Evolutionary conservation across 1,284 basidiomycete genomes (phyloP).

Genomic region (Puccinia polysora): DNA sequence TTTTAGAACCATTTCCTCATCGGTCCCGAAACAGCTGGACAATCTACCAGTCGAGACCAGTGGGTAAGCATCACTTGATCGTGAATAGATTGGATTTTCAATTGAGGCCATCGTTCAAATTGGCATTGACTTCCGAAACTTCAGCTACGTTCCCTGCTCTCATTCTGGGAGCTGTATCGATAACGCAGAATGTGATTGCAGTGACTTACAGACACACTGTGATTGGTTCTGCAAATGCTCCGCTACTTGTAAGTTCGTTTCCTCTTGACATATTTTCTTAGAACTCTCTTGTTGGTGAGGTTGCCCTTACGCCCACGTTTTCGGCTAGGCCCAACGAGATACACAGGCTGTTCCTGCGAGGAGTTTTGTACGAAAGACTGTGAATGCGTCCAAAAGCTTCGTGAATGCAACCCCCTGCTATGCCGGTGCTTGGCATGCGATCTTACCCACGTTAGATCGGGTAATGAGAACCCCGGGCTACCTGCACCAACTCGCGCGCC

Average conservation of each 20-base stretch:
- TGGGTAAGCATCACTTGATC: slow-evolving; percentile 9
- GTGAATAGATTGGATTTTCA: neutral
- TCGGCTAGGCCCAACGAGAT: slow-evolving; percentile 14
- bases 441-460: too few relatives aligned
- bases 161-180: slow-evolving; percentile 5
- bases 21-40: neutral
- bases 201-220: neutral
- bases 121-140: neutral
- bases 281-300: neutral
- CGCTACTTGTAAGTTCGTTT: slow-evolving; percentile 3
- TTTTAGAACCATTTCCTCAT: neutral
- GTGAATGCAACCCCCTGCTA: slow-evolving; percentile 19
- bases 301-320: neutral
- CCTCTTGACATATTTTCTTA: neutral
- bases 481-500: too few relatives aligned
- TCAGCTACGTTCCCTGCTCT: slow-evolving; percentile 21
- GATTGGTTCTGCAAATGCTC: slow-evolving; percentile 23
- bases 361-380: neutral
- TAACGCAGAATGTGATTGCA: slow-evolving; percentile 8
- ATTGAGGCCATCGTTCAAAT: neutral
- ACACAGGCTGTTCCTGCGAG: slow-evolving; percentile 8
- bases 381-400: neutral
- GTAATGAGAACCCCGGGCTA: neutral
- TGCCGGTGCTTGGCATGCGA: neutral
- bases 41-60: slow-evolving; percentile 10